Evolutionary conservation across 2,329 filamentous ascomycete genomes (phyloP).

Genomic region (Rhytidhysteron rufulum): DNA sequence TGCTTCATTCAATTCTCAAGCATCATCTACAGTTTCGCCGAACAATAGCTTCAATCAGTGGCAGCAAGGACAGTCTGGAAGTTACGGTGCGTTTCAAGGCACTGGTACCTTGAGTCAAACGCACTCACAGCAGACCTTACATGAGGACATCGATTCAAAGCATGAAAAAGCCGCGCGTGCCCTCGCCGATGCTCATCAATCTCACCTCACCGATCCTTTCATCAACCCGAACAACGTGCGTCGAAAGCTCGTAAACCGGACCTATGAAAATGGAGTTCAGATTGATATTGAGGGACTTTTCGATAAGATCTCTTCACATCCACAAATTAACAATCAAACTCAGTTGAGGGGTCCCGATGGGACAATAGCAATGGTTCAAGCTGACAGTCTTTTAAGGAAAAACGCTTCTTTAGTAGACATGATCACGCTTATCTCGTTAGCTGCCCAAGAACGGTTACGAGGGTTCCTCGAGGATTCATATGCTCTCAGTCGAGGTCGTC

Average conservation of each 20-base stretch:
- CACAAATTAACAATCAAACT: conserved; percentile 28
- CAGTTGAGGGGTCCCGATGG: conserved; percentile 57
- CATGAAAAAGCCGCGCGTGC: conserved; percentile 64
- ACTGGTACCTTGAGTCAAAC: conserved; percentile 48
- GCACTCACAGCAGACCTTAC: conserved; percentile 61
- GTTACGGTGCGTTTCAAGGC: conserved; percentile 36
- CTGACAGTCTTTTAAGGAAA: conserved; percentile 62
- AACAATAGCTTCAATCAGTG: conserved; percentile 46
- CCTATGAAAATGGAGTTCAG: conserved; percentile 55
- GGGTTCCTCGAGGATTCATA: conserved; percentile 74
- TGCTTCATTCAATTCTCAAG: conserved; percentile 29
- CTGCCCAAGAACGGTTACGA: conserved; percentile 74
- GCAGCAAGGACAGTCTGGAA: conserved; percentile 33
- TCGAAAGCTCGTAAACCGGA: conserved; percentile 54
- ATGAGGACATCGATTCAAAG: conserved; percentile 61
- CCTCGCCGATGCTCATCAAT: conserved; percentile 57
- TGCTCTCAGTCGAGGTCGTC: conserved; percentile 65
- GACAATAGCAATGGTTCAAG: conserved; percentile 53
- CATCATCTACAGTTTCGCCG: conserved; percentile 34
- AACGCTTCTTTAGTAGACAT: conserved; percentile 78
- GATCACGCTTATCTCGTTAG: conserved; percentile 75
- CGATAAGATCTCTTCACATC: conserved; percentile 34
- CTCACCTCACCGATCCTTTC: conserved; percentile 72
- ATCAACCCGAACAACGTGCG: conserved; percentile 59
- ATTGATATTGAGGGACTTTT: conserved; percentile 57